Percentiles rank a stretch among this genome's conserved stretches.
These are phyloP conservation scores for Diaporthe sp. DNA, from an alignment of 2,329 filamentous ascomycete species.

Conservation along the genomic window DNA sequence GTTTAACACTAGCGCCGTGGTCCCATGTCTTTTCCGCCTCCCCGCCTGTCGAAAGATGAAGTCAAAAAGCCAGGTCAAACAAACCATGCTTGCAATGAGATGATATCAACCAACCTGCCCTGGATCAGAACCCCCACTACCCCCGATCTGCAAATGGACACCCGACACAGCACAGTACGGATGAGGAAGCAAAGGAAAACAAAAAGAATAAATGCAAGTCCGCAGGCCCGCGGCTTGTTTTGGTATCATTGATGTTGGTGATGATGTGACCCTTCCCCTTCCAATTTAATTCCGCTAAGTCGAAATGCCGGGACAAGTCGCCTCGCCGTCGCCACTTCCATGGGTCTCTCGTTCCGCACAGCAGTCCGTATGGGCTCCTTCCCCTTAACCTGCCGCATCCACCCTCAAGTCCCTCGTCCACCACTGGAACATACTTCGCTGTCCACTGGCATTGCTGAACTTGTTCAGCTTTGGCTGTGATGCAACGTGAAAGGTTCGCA, in stretches of 20 bases:
- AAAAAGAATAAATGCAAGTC: constrained; percentile 23
- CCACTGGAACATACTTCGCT: background rate
- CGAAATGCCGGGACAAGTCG: background rate
- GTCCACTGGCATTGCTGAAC: background rate
- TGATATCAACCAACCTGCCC: constrained; percentile 12
- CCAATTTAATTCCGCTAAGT: background rate
- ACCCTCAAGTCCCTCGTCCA: background rate
- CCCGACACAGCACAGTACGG: background rate
- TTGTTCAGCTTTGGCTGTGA: background rate
- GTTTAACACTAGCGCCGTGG: constrained; percentile 32
- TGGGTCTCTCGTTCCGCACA: background rate
- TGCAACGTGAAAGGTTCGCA: constrained; percentile 5
- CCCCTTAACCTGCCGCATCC: background rate
- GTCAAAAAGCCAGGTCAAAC: background rate
- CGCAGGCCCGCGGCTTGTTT: constrained; percentile 17
- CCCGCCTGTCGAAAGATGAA: background rate
- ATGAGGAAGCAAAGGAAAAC: background rate
- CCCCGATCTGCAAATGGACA: background rate
- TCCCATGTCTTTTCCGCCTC: constrained; percentile 1
- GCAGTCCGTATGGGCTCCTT: too few relatives aligned
- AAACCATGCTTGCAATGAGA: constrained; percentile 21
- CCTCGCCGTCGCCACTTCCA: background rate
- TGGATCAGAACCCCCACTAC: background rate
- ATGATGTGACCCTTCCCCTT: constrained; percentile 2
- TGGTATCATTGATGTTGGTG: constrained; percentile 29